Conservation (phyloP, 345 rosid genomes). For the Gossypium ekmanianum region DNA sequence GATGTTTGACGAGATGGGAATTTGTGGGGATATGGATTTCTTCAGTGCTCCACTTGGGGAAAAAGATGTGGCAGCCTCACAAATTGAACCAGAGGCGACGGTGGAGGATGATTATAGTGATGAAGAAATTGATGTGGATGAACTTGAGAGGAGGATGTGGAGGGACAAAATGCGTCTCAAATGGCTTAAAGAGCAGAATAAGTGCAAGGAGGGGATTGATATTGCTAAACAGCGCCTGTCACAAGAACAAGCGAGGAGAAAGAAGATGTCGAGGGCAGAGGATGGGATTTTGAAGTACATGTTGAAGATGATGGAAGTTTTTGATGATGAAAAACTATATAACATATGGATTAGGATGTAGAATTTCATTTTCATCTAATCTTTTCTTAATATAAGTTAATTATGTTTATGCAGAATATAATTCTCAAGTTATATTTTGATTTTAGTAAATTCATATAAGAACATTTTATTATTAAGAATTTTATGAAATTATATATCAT, state of each 20-base stretch:
- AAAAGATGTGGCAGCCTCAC: slow-evolving; percentile 37
- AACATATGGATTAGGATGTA: too few relatives aligned
- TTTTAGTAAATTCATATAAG: too few relatives aligned
- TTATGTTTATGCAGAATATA: too few relatives aligned
- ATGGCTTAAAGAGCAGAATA: slow-evolving; percentile 64
- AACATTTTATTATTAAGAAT: too few relatives aligned
- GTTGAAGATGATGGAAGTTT: slow-evolving; percentile 82
- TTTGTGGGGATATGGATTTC: slow-evolving; percentile 77
- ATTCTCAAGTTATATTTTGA: too few relatives aligned
- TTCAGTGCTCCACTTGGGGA: slow-evolving; percentile 45
- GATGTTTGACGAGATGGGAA: slow-evolving; percentile 51
- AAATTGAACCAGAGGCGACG: slow-evolving; percentile 48
- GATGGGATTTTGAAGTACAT: slow-evolving; percentile 84
- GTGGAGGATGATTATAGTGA: slow-evolving; percentile 57
- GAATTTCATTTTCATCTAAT: too few relatives aligned
- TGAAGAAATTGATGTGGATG: slow-evolving; percentile 68
- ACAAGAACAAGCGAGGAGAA: slow-evolving; percentile 72
- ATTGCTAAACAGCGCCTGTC: slow-evolving; percentile 62
- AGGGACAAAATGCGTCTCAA: slow-evolving; percentile 65
- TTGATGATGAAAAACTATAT: too few relatives aligned
- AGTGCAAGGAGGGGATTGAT: slow-evolving; percentile 48
- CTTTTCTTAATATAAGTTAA: too few relatives aligned
- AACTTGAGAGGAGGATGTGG: slow-evolving; percentile 87
- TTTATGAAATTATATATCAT: too few relatives aligned
- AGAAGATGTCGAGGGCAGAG: slow-evolving; percentile 77